Base-by-base conservation (phyloP, 176 grass and related monocot species). In the Aegilops tauschii region DNA sequence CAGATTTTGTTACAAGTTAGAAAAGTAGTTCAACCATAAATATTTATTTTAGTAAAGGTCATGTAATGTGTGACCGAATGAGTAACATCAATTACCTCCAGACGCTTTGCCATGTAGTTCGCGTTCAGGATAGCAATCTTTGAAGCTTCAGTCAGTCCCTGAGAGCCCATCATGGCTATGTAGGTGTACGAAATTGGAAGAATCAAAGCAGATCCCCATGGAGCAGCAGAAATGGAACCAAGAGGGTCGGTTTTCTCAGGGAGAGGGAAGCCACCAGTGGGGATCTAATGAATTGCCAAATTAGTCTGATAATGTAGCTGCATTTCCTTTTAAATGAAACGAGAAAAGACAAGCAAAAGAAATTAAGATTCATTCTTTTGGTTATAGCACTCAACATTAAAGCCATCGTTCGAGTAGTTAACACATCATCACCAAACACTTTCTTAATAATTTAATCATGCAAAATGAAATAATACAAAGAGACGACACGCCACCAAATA, bases 151-250 rank as follows among this genome's bases (percentile, higher is more conserved):
- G 94, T 99, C n/a, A 99, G 88, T 52, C 97, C 97, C 68, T 87
- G 82, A 54, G 92, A 96, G 45, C 97, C 97, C 97, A 99, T 99
- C 97, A 99, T 97, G 59, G 97, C 97, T 80, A 99, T 99, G 80
- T 99, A 99, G 80, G 97, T 90, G 62, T 97, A 99, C 8, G 97
- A 99, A 82, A 99, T 99, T 71, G 97, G 92, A 69, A 99, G 82
- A 94, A 99, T 99, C 59, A 99, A 92, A 65, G 97, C 97, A 89
- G 97, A 99, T 81, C 97, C 97, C 97, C 97, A 99, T 78, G 97
- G 97, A 75, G 97, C 97, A 83, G 94, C 94, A 54, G 97, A 83
- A 77, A 99, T 99, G 58, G 97, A 94, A 83, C 97, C 97, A 27
- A 99, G 90, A 30, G 97, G 94, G 25, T 93, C 88, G 37, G 89